These are phyloP conservation scores for Davidsoniella eucalypti DNA, from an alignment of 2,329 filamentous ascomycete genomes.

Conservation along the genomic window DNA sequence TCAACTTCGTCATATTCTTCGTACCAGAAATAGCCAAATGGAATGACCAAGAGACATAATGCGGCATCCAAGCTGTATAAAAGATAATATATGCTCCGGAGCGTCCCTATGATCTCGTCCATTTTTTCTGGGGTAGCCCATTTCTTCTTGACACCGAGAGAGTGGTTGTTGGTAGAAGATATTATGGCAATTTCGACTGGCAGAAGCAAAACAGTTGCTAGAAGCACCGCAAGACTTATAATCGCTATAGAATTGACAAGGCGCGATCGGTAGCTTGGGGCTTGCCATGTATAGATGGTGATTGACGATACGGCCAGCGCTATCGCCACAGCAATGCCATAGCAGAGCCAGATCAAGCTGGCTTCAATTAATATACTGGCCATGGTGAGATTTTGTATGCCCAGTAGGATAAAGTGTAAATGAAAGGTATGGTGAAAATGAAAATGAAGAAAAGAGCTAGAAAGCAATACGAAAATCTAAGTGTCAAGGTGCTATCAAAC, in stretches of 20 bases:
- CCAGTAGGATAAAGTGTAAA: no score
- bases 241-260: slow-evolving; percentile 74
- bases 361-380: slow-evolving; percentile 29
- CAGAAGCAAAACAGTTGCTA: slow-evolving; percentile 81
- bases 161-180: slow-evolving; percentile 65
- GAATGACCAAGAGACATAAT: slow-evolving; percentile 75
- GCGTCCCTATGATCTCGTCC: slow-evolving; percentile 57
- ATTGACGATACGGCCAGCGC: slow-evolving; percentile 62
- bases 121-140: slow-evolving; percentile 81
- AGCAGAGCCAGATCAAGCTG: slow-evolving; percentile 87
- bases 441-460: no score
- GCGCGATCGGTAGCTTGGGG: slow-evolving; percentile 67
- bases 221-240: slow-evolving; percentile 67
- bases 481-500: no score
- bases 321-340: slow-evolving; percentile 64
- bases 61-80: slow-evolving; percentile 85
- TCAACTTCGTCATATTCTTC: slow-evolving; percentile 90
- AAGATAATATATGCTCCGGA: slow-evolving; percentile 82
- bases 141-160: slow-evolving; percentile 70
- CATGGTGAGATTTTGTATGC: no score
- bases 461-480: no score
- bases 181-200: slow-evolving; percentile 93
- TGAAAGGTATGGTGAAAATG: no score
- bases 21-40: slow-evolving; percentile 96
- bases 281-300: slow-evolving; percentile 85